These are phyloP conservation scores for Fusarium floridanum DNA, from an alignment of 2,329 filamentous ascomycete genomes.

Conservation along the genomic window DNA sequence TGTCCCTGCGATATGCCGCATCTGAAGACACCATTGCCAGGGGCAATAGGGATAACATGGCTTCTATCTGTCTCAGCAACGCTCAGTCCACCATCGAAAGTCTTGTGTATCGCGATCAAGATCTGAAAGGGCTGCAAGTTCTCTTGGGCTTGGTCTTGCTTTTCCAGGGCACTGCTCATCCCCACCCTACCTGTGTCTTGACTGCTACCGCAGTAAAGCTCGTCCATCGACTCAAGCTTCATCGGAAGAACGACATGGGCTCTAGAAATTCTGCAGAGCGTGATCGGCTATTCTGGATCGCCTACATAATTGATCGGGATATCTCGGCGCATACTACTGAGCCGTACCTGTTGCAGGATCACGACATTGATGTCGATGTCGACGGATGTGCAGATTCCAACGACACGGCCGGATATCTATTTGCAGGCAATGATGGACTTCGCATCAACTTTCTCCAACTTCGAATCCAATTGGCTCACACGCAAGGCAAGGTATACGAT, in stretches of 20 bases:
- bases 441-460: not conserved
- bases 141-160: conserved; percentile 5
- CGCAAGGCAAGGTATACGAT: conserved; percentile 29
- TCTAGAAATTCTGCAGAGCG: not conserved
- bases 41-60: not conserved
- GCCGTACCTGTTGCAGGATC: conserved; percentile 20
- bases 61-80: not conserved
- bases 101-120: conserved; percentile 3
- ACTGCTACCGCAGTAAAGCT: conserved; percentile 24
- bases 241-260: not conserved
- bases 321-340: not conserved
- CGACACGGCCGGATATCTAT: not conserved
- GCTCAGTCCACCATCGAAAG: conserved; percentile 13
- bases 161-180: conserved; percentile 1
- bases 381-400: not conserved
- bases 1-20: conserved; percentile 1
- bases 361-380: conserved; percentile 16
- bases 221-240: not conserved
- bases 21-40: not conserved
- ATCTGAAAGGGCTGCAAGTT: conserved; percentile 12
- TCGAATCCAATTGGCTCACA: not conserved
- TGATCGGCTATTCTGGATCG: conserved; percentile 16
- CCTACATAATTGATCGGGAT: conserved; percentile 23
- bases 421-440: not conserved
- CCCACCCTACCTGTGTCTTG: not conserved